Evolutionary conservation across 2,329 filamentous ascomycete genomes (phyloP), one percentile per base, ranked within the genome.

Genomic region (Nothophaeocryptopus gaeumannii): DNA sequence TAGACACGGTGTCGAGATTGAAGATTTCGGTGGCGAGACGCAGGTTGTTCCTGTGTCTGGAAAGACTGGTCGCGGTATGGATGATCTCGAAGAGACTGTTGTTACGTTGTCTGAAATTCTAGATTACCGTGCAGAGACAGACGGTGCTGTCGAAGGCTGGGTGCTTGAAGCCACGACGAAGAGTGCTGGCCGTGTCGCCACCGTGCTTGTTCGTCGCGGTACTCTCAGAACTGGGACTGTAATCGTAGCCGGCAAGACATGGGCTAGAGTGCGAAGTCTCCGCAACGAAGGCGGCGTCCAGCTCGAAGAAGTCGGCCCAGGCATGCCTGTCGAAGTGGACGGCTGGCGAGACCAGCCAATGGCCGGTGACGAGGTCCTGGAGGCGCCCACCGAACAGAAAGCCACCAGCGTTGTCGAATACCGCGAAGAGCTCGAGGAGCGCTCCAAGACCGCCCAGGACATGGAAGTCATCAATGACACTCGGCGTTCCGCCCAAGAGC

Each of bases 11-110:
- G 83, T 99, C 29, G 87, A 96, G 61, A 86, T 99, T 47, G 93
- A 99, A 72, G 93, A 97, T 65, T 95, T 83, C 63, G 93, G 93
- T 35, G 93, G 93, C 51, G 93, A 99, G 57, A 89, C 93, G 13
- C 93, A 97, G 70, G 88, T 90, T 13, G 88, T 97, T 2, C 82
- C 81, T 46, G 90, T 99, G 34, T 95, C 89, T 64, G 95, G 92
- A 38, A 96, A 93, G 74, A 97, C 93, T 0, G 93, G 93, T 1
- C 76, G 86, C 67, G 93, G 93, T 41, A 97, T 99, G 85, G 76
- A 83, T 12, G 87, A 95, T 43, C 79, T 99, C 2, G 93, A 97
- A 71, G 95, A 99, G 74, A 90, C 87, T 41, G 89, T 92, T 40
- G 74, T 93, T 15, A 86, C 89, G 0, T 79, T 96, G 5, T 87